Conservation (phyloP, 495 filamentous ascomycete species). For the Daldinia caldariorum region DNA sequence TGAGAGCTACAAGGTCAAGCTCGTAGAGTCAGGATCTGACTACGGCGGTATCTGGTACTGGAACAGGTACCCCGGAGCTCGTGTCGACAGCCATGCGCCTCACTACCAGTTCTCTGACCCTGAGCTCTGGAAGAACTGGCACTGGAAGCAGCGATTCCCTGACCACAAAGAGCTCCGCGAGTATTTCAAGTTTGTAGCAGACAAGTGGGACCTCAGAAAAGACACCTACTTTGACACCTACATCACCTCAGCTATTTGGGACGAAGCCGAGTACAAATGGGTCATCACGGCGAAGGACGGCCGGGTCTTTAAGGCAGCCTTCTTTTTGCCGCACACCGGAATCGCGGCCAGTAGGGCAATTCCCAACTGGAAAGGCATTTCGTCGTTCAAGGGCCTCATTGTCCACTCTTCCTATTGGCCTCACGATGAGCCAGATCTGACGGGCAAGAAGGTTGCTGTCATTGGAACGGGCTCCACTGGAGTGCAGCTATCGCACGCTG, state of each 20-base stretch:
- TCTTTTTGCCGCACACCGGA: slow-evolving; percentile 59
- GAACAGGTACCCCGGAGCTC: slow-evolving; percentile 64
- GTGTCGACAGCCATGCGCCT: slow-evolving; percentile 62
- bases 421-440: slow-evolving; percentile 56
- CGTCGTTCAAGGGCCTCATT: slow-evolving; percentile 62
- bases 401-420: slow-evolving; percentile 71
- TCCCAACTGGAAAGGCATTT: slow-evolving; percentile 63
- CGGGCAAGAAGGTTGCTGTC: slow-evolving; percentile 61
- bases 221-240: slow-evolving; percentile 61
- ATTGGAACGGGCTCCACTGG: slow-evolving; percentile 71
- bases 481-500: slow-evolving; percentile 65
- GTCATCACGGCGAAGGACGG: slow-evolving; percentile 60
- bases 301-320: slow-evolving; percentile 53
- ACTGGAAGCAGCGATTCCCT: slow-evolving; percentile 64
- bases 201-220: slow-evolving; percentile 59
- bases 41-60: slow-evolving; percentile 65
- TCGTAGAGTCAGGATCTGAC: slow-evolving; percentile 59
- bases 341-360: slow-evolving; percentile 52
- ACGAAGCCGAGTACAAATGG: slow-evolving; percentile 56
- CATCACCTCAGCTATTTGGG: slow-evolving; percentile 59
- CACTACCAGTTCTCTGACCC: slow-evolving; percentile 63
- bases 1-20: slow-evolving; percentile 47
- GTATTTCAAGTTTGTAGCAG: slow-evolving; percentile 67
- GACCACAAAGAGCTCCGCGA: slow-evolving; percentile 57
- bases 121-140: slow-evolving; percentile 64